These are phyloP conservation scores for Domatiomyces catenatus DNA, from an alignment of 2,329 filamentous ascomycete genomes.

Conservation along the genomic window DNA sequence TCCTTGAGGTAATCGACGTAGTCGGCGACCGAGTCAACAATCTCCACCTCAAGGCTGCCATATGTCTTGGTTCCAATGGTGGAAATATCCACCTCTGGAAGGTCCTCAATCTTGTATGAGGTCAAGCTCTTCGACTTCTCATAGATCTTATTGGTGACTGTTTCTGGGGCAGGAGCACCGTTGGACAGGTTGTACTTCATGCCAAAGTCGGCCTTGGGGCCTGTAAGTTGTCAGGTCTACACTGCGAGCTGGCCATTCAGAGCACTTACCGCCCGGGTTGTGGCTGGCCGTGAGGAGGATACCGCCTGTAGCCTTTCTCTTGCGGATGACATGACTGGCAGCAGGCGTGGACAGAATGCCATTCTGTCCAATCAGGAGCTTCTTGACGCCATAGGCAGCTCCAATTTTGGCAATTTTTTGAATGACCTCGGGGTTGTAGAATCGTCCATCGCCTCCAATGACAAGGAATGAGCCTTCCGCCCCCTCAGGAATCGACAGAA, in stretches of 20 bases:
- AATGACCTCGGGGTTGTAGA: slow-evolving; percentile 91
- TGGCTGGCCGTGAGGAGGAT: slow-evolving; percentile 95
- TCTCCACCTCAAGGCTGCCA: slow-evolving; percentile 78
- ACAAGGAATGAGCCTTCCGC: slow-evolving; percentile 77
- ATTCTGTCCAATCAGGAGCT: slow-evolving; percentile 88
- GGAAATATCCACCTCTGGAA: slow-evolving; percentile 71
- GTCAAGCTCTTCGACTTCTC: slow-evolving; percentile 77
- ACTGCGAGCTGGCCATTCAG: background rate
- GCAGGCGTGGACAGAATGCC: slow-evolving; percentile 95
- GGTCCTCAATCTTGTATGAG: slow-evolving; percentile 80
- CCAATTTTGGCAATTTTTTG: slow-evolving; percentile 96
- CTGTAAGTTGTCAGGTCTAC: slow-evolving; percentile 30
- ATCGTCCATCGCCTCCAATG: slow-evolving; percentile 93
- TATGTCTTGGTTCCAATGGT: slow-evolving; percentile 73
- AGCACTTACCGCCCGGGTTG: slow-evolving; percentile 75
- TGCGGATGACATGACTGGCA: slow-evolving; percentile 88
- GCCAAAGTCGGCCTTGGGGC: slow-evolving; percentile 86
- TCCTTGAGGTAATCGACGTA: slow-evolving; percentile 93
- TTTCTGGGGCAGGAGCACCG: slow-evolving; percentile 86
- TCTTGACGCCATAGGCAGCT: slow-evolving; percentile 95
- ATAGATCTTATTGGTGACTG: slow-evolving; percentile 96
- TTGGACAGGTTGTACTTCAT: slow-evolving; percentile 99
- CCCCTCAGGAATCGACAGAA: slow-evolving; percentile 92
- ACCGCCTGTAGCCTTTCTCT: slow-evolving; percentile 86
- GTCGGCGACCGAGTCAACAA: slow-evolving; percentile 83